Percentiles rank a stretch among this genome's conserved stretches.
Evolutionary conservation across 2,329 filamentous ascomycete genomes (phyloP).

Genomic region (Phymatotrichopsis omnivora): DNA sequence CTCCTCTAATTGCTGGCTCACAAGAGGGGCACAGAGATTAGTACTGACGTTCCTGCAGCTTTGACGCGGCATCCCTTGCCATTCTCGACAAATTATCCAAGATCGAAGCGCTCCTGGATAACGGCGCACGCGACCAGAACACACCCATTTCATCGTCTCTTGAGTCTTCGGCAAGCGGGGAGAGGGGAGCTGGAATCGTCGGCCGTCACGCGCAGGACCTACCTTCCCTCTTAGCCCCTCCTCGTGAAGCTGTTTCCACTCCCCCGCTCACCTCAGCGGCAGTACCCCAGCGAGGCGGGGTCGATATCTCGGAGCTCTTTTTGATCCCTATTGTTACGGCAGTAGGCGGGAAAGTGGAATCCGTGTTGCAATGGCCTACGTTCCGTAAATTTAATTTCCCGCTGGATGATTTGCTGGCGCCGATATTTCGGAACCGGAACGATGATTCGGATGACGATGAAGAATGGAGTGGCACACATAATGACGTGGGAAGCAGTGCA

Average conservation of each 20-base stretch:
- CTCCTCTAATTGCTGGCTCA: neutral
- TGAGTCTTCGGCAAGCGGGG: slow-evolving; percentile 16
- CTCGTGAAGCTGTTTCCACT: slow-evolving; percentile 10
- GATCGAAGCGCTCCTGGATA: slow-evolving; percentile 29
- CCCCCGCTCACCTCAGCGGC: too few relatives aligned
- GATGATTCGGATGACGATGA: slow-evolving; percentile 26
- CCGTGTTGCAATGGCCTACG: slow-evolving; percentile 33
- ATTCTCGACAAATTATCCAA: slow-evolving; percentile 33
- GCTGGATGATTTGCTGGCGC: slow-evolving; percentile 22
- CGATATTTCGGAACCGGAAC: slow-evolving; percentile 26
- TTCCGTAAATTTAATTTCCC: slow-evolving; percentile 27
- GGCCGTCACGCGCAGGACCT: too few relatives aligned
- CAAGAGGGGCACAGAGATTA: neutral
- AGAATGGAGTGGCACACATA: slow-evolving; percentile 15
- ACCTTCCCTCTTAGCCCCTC: too few relatives aligned
- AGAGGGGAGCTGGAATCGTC: too few relatives aligned
- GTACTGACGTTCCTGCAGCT: slow-evolving; percentile 28
- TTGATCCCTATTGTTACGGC: slow-evolving; percentile 21
- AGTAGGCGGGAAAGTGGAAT: slow-evolving; percentile 27
- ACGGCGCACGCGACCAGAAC: slow-evolving; percentile 4
- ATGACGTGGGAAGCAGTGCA: slow-evolving; percentile 13
- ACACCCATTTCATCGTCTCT: slow-evolving; percentile 9
- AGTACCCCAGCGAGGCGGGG: too few relatives aligned
- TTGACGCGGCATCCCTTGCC: slow-evolving; percentile 35
- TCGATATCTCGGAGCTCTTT: slow-evolving; percentile 16